A percentile compares a stretch with the other conserved stretches of the same genome.
These are phyloP conservation scores for Dioscorea alata DNA, from an alignment of 106 monocot species.

Conservation along the genomic window DNA sequence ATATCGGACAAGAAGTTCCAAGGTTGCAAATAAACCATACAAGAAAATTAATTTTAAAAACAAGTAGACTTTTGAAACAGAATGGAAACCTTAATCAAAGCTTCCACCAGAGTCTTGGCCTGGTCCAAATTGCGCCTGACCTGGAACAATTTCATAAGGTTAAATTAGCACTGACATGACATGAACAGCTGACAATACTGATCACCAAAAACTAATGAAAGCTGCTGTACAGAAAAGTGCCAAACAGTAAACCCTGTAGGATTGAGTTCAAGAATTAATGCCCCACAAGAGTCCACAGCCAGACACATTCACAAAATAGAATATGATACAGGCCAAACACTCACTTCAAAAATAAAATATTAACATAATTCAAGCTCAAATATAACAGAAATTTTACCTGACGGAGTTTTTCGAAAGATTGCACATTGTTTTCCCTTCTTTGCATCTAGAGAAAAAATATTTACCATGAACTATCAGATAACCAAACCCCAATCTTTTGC, in stretches of 20 bases:
- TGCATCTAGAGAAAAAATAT: conserved; percentile 58
- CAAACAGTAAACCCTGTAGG: too few relatives aligned
- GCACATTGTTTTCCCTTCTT: conserved; percentile 95
- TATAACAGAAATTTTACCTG: conserved; percentile 36
- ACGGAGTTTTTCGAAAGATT: conserved; percentile 91
- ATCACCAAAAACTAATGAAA: background rate
- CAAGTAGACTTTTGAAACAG: background rate
- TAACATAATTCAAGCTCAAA: too few relatives aligned
- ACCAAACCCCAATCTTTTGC: too few relatives aligned
- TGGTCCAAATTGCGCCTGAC: conserved; percentile 91
- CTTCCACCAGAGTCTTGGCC: conserved; percentile 67
- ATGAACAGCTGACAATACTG: background rate
- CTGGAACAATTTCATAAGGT: conserved; percentile 30
- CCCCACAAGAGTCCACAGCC: too few relatives aligned
- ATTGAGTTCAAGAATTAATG: too few relatives aligned
- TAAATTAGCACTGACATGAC: background rate
- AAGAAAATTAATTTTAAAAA: background rate
- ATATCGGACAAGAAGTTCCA: background rate
- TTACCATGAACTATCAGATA: too few relatives aligned
- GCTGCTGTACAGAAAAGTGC: too few relatives aligned
- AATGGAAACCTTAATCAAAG: conserved; percentile 68
- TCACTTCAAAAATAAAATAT: too few relatives aligned
- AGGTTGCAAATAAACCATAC: background rate
- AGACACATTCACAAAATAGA: too few relatives aligned
- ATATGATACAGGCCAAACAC: too few relatives aligned